Evolutionary conservation across 192 early-diverging fungal genomes (phyloP).

Genomic region (Diversispora epigaea): DNA sequence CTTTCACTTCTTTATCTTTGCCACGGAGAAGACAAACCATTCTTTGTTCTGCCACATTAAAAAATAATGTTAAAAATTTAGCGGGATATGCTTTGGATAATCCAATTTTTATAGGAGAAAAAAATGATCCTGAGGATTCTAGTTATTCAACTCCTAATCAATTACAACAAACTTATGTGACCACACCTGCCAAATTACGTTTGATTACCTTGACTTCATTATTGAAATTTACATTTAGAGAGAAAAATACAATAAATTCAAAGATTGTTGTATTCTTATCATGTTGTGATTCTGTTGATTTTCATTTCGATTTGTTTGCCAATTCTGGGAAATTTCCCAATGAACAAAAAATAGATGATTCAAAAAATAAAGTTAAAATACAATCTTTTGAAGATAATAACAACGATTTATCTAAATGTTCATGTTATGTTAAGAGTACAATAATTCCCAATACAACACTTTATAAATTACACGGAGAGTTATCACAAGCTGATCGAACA

Average conservation of each 20-base stretch:
- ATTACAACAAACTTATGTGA: conserved; percentile 81
- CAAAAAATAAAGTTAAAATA: conserved; percentile 37
- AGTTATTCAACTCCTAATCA: conserved; percentile 79
- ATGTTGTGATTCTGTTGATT: conserved; percentile 93
- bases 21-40: conserved; percentile 71
- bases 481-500: conserved; percentile 78
- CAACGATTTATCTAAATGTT: too few relatives aligned
- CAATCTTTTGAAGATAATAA: conserved; percentile 18
- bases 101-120: conserved; percentile 78
- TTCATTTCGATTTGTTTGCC: conserved; percentile 81
- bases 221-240: conserved; percentile 56
- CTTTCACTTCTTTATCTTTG: conserved; percentile 41
- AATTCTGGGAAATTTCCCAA: conserved; percentile 55
- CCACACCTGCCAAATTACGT: conserved; percentile 89
- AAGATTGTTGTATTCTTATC: conserved; percentile 96
- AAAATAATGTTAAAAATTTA: conserved; percentile 78
- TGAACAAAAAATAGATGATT: conserved; percentile 46
- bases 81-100: conserved; percentile 76
- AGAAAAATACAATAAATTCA: conserved; percentile 21
- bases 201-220: conserved; percentile 80
- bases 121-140: conserved; percentile 37
- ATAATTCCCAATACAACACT: conserved; percentile 70
- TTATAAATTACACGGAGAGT: conserved; percentile 87
- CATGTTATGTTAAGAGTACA: conserved; percentile 43
- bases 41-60: conserved; percentile 91